A percentile compares a stretch with the other conserved stretches of the same genome.
These are phyloP conservation scores for Kandelia obovata DNA, from an alignment of 345 rosid species.

Conservation along the genomic window DNA sequence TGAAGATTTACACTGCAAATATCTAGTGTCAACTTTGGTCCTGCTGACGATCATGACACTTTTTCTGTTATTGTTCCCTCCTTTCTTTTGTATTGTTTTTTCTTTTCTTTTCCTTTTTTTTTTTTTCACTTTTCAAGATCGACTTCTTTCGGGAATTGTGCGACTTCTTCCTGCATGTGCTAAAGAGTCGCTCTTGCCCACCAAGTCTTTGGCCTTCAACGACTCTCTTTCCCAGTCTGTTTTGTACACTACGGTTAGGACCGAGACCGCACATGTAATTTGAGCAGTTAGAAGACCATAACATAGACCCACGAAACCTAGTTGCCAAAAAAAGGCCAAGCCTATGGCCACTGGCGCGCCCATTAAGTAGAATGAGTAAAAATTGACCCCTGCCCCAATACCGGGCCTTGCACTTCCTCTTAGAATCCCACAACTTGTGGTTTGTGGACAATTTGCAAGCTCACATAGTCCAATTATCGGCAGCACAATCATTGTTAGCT, in stretches of 20 bases:
- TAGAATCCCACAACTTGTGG: slow-evolving; percentile 31
- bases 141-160: background rate
- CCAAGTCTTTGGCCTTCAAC: slow-evolving; percentile 58
- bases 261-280: slow-evolving; percentile 61
- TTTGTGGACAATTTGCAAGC: slow-evolving; percentile 37
- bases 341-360: slow-evolving; percentile 44
- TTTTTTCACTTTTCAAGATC: slow-evolving; percentile 12
- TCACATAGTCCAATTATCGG: slow-evolving; percentile 36
- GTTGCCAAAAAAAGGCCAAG: slow-evolving; percentile 53
- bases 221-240: slow-evolving; percentile 86
- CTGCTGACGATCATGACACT: no score
- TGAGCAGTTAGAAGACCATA: slow-evolving; percentile 88
- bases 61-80: no score
- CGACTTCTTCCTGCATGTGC: slow-evolving; percentile 36
- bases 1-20: no score
- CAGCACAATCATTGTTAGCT: slow-evolving; percentile 25
- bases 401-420: slow-evolving; percentile 45
- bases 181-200: slow-evolving; percentile 36
- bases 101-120: no score
- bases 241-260: slow-evolving; percentile 52
- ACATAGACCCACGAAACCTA: slow-evolving; percentile 82
- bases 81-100: no score
- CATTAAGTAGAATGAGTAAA: slow-evolving; percentile 38
- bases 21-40: no score
- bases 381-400: slow-evolving; percentile 36